Base-by-base conservation (phyloP, 768 basidiomycete genomes). In the Cantharellus anzutake region DNA sequence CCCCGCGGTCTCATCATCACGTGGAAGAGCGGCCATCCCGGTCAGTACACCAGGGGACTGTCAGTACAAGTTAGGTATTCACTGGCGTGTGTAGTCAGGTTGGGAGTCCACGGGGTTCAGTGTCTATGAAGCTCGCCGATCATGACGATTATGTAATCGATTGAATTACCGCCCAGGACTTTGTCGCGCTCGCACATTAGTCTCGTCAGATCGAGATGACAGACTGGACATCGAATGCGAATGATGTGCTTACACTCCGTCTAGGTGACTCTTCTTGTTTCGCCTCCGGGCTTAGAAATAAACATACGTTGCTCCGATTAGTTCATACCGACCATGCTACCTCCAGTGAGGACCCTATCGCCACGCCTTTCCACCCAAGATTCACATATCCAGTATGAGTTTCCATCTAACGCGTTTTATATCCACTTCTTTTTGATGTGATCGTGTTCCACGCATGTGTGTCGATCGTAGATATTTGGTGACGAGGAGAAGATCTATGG, bases 401-500 rank as follows among this genome's bases (percentile, higher is more conserved):
- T 2, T 52, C 16, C 48, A 5, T 29, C 16, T 35, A 39, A 38
- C 7, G 20, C 59, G 51, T 37, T 20, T 48, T 53, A 56, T 35
- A 35, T n/a, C 39, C 44, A 37, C 35, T 37, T 34, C 41, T 42
- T 53, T 29, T 40, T 16, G 34, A n/a, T 61, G 50, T 57, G 4
- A 41, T n/a, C 42, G 11, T 20, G 5, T 7, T 38, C 20, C 35
- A 20, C 44, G 40, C 53, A 16, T 44, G 34, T 5, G 29, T 44
- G 40, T 55, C 51, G 34, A n/a, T 3, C 57, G 58, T 50, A 90
- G 87, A 92, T 99, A 66, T 97, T 82, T 67, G 94, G 94, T 58
- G 90, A 97, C 66, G 86, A 94, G 58, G 92, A 99, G 72, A 92
- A 83, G 72, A 84, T 98, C 60, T 97, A 94, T 68, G 94, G 94